Conservation (phyloP, 805 yeast genomes). For the Suhomyces tanzawaensis region DNA sequence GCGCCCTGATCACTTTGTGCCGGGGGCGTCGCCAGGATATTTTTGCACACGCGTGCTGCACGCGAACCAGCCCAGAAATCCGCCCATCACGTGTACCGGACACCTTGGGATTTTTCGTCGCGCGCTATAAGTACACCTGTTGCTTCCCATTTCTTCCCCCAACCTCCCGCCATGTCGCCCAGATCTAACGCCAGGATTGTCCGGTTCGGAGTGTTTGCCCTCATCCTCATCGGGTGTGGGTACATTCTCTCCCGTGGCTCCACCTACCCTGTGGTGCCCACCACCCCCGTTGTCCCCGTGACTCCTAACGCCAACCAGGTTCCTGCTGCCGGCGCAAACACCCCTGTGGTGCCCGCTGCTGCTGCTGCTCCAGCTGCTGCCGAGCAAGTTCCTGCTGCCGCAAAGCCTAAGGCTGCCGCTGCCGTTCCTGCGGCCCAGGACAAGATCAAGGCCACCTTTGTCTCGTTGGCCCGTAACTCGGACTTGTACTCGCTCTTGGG, state of each 20-base stretch:
- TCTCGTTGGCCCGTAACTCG: conserved; percentile 73
- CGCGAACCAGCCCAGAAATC: no score
- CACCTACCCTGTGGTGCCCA: conserved; percentile 31
- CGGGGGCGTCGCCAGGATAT: no score
- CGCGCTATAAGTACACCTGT: conserved; percentile 1
- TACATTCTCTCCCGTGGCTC: conserved; percentile 49
- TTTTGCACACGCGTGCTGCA: no score
- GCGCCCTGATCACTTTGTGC: no score
- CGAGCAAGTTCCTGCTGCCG: conserved; percentile 7
- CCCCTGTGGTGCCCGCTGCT: conserved; percentile 6
- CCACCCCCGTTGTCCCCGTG: conserved; percentile 7
- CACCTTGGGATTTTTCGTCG: no score
- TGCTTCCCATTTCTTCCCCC: background rate
- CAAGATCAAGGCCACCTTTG: conserved; percentile 74
- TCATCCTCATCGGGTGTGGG: conserved; percentile 45
- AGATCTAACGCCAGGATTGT: conserved; percentile 49
- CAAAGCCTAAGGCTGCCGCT: conserved; percentile 7
- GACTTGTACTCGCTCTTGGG: conserved; percentile 61
- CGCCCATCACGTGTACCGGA: no score
- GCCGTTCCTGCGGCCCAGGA: conserved; percentile 6
- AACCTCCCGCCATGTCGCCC: conserved; percentile 6
- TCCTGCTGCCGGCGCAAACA: no score
- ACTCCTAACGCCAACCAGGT: background rate
- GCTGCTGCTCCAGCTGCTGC: conserved; percentile 13
- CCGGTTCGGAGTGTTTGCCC: conserved; percentile 48